phyloP scores from a whole-genome alignment of 1,284 basidiomycete species.

The Trichosporon sp. region DNA sequence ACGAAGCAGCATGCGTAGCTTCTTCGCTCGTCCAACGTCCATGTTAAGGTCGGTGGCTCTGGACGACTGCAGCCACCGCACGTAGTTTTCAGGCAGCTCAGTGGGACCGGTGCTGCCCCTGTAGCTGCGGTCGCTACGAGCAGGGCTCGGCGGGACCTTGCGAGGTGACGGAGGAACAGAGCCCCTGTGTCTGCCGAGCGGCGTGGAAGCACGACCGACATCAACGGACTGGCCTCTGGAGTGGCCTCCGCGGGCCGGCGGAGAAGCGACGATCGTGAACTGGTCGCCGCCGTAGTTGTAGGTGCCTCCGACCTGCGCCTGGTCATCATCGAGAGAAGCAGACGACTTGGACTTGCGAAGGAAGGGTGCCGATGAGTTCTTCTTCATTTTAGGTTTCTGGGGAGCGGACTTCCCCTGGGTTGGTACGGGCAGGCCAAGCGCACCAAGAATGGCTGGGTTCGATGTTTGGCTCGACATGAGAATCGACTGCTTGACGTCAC shows the following conservation, averaged over 20 bases:
- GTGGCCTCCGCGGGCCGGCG: constrained; percentile 3
- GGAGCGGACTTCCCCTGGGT: neutral
- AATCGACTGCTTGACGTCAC: constrained; percentile 42
- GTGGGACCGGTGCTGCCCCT: constrained; percentile 7
- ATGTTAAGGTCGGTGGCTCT: constrained; percentile 43
- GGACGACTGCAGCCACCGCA: constrained; percentile 33
- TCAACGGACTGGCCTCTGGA: constrained; percentile 29
- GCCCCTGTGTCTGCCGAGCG: neutral
- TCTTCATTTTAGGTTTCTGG: constrained; percentile 30
- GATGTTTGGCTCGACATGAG: constrained; percentile 35
- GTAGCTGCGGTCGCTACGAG: constrained; percentile 1
- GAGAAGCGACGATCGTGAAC: constrained; percentile 42
- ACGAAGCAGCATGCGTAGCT: constrained; percentile 61
- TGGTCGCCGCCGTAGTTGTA: constrained; percentile 30
- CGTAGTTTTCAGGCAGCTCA: constrained; percentile 37
- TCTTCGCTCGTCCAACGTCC: constrained; percentile 47
- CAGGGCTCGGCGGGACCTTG: neutral
- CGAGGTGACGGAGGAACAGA: constrained; percentile 9
- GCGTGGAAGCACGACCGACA: constrained; percentile 15
- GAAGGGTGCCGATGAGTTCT: constrained; percentile 37
- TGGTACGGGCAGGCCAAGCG: constrained; percentile 36
- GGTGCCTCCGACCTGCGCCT: neutral
- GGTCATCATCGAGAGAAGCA: constrained; percentile 20
- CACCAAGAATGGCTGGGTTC: constrained; percentile 38
- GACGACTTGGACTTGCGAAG: constrained; percentile 42